Evolutionary conservation across 2,329 filamentous ascomycete species (phyloP), one percentile per base, ranked within the genome.

Genomic region (Aurifilum marmelostoma): DNA sequence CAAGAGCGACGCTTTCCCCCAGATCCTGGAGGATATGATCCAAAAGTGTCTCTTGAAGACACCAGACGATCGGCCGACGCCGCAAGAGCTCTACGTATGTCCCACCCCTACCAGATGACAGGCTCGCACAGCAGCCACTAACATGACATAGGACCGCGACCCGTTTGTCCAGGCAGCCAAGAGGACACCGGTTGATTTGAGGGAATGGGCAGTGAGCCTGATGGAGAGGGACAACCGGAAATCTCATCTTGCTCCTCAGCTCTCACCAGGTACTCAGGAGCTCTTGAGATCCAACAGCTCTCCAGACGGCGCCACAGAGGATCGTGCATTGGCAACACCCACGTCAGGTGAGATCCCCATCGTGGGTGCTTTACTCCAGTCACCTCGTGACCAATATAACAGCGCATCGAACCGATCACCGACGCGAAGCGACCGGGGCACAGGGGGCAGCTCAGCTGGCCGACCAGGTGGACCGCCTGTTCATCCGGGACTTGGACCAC

Each of bases 161-260:
- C 89, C 94, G 3, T 99, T 99, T 80, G 89, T 99, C 27, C 94
- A 97, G 80, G 96, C 96, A 66, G 96, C 96, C 63, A 98, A 98
- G 83, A 89, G 95, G 74, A 99, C 96, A 0, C 96, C 96, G 0
- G 96, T 99, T 64, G 92, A 99, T 78, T 86, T 99, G 43, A 89
- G 92, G 79, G 92, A 94, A 72, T 99, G 96, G 96, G 95, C 96
- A 29, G 89, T 97, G 63, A 90, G 92, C 75, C 88, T 98, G 84
- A 95, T 98, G 88, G 94, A 97, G 78, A 89, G 91, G 75, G 92
- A 97, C 80, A 97, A 97, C 80, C 92, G 96, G 78, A 97, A 97
- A 80, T 97, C 94, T 37, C 95, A 97, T 78, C 87, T 97, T 50
- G 92, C 90, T 21, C 93, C 94, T 43, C 90, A 92, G 75, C 84